Base-by-base conservation (phyloP, 306 rosid genomes). In the Malus sieversii region DNA sequence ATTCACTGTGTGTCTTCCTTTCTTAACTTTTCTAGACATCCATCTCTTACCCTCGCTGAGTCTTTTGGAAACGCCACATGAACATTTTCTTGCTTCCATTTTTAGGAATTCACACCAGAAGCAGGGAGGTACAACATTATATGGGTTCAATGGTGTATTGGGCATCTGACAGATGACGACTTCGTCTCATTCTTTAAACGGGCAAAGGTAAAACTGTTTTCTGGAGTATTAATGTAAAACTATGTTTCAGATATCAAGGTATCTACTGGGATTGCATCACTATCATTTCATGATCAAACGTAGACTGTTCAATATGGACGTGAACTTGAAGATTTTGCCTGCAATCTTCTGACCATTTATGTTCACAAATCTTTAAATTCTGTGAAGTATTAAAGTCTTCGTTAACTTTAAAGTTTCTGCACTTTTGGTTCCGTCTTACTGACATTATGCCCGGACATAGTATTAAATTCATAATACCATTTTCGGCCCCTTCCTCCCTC, bases 91-190 rank as follows among this genome's bases (percentile, higher is more conserved):
- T 40, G 61, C 78, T 53, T n/a, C 29, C 52, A 46, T 2, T 74
- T 73, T 46, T 79, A 92, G 97, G 97, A 87, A 78, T 95, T 92
- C 83, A 88, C 95, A n/a, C 98, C 98, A 51, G 93, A 81, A 59
- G 67, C 85, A 38, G 96, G 86, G 83, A 88, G 96, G 90, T 95
- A 95, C 79, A 96, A 95, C 74, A 88, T 95, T 76, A 95, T 95
- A 84, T 95, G 98, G 98, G 82, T 95, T 77, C 98, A 95, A 72
- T 92, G 98, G 97, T 95, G 98, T 75, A 92, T 95, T 46, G 98
- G 98, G 64, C 98, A 95, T 89, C 95, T 95, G 35, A 95, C 98
- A 15, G 98, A 95, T 79, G 97, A 92, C 6, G 98, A 95, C 79
- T 92, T 95, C 51, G 84, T 92, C 78, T 84, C 93, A 67, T 95